Evolutionary conservation across 2,329 filamentous ascomycete genomes (phyloP), one percentile per base, ranked within the genome.

Genomic region (Pestalotiopsis sp.): DNA sequence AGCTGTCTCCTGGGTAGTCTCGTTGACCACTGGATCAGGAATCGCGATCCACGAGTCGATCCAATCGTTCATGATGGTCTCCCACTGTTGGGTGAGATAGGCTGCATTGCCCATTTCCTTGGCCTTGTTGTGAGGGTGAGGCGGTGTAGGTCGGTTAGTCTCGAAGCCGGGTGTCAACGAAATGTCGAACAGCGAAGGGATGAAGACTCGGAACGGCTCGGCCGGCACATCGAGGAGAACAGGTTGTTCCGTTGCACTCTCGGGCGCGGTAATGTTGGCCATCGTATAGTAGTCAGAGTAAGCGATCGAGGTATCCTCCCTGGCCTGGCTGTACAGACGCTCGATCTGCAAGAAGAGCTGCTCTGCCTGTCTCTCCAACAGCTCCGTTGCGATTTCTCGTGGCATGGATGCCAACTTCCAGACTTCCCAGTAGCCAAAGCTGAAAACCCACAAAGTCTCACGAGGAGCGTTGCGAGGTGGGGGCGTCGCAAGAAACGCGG

Each of bases 61-160:
- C 17, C 77, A 76, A 6, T 76, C 76, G n/a, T 79, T 76, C 3
- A 88, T 69, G 49, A 77, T 72, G 4, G 77, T 72, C 70, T 90
- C 87, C 87, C 87, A 90, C 13, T 79, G 77, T 9, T 74, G 74
- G 0, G 86, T 86, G 56, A 90, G 74, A 63, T 82, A 81, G 1
- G 83, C 82, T 2, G 86, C 86, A 69, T 88, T 88, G 68, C 85
- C 85, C 72, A 87, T 79, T 70, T 89, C 84, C 71, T 88, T 86
- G 2, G 83, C 80, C 49, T 80, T 80, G 14, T 79, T 82, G 72
- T 87, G 85, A 12, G 85, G 85, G 14, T 68, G 71, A 1, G 84
- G 80, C 1, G 85, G 82, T 2, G 74, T 66, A 0, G 82, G 81
- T 2, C 87, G 82, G 11, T 78, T 77, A 3, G 75, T 75, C 6